Conservation (phyloP, 2,329 filamentous ascomycete genomes). For the Myrmaecium sp. region DNA sequence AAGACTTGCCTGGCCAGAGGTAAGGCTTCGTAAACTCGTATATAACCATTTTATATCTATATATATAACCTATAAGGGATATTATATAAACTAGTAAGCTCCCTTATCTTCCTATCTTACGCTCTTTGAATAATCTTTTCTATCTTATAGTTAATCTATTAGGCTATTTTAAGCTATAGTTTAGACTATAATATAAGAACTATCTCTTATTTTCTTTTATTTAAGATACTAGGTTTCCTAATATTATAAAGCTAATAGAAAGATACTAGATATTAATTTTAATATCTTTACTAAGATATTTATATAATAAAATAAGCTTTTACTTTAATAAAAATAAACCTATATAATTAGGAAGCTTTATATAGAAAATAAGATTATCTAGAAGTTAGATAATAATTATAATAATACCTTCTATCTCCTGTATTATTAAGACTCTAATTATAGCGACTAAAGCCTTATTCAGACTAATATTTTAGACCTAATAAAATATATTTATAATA, state of each 20-base stretch:
- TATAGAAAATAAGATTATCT: not conserved
- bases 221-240: not conserved
- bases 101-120: too few species aligned
- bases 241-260: not conserved
- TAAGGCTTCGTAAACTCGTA: too few species aligned
- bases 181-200: constrained; percentile 1
- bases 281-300: constrained; percentile 1
- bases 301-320: not conserved
- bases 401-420: not conserved
- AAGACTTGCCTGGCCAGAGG: too few species aligned
- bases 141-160: not conserved
- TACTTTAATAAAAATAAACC: too few species aligned
- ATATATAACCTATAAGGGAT: too few species aligned
- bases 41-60: too few species aligned
- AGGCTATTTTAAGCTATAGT: not conserved
- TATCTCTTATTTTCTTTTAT: not conserved
- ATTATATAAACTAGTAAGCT: too few species aligned
- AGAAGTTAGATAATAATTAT: not conserved
- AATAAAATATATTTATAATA: not conserved
- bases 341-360: not conserved
- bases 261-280: not conserved
- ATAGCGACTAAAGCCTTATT: not conserved
- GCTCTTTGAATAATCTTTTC: constrained; percentile 1
- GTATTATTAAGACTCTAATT: not conserved
- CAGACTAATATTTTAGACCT: not conserved